Evolutionary conservation across 345 rosid species (phyloP).

Genomic region (Boechera divaricarpa): DNA sequence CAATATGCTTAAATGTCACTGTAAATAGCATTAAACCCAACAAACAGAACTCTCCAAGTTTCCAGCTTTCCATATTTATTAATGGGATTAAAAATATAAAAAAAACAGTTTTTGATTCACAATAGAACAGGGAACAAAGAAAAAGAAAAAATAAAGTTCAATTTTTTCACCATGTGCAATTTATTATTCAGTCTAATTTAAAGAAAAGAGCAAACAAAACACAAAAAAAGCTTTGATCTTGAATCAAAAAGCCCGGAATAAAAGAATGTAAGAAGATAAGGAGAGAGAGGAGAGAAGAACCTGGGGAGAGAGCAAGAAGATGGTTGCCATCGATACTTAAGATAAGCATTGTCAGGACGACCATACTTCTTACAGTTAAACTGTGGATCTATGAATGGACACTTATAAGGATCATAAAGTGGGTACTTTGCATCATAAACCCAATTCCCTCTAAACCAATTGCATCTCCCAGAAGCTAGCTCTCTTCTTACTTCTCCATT

Average conservation of each 20-base stretch:
- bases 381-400: constrained; percentile 80
- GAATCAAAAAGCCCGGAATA: constrained; percentile 6
- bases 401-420: constrained; percentile 64
- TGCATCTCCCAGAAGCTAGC: constrained; percentile 49
- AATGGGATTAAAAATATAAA: background rate
- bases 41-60: constrained; percentile 3
- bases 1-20: constrained; percentile 26
- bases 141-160: background rate
- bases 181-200: background rate
- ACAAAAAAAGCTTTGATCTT: constrained; percentile 4
- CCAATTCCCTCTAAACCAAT: constrained; percentile 79
- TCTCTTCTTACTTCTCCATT: constrained; percentile 36
- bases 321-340: constrained; percentile 85
- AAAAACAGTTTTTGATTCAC: constrained; percentile 8
- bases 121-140: constrained; percentile 14
- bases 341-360: constrained; percentile 77
- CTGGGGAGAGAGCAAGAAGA: constrained; percentile 63
- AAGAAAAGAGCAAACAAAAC: background rate
- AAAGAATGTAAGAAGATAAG: constrained; percentile 17
- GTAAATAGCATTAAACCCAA: constrained; percentile 20
- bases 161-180: background rate
- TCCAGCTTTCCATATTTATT: constrained; percentile 26
- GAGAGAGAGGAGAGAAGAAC: constrained; percentile 41
- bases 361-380: constrained; percentile 82
- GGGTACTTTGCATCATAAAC: constrained; percentile 69